Percentiles rank a stretch among this genome's conserved stretches.
phyloP scores from a whole-genome alignment of 2,329 filamentous ascomycete species.

The Ophiostoma australiae region DNA sequence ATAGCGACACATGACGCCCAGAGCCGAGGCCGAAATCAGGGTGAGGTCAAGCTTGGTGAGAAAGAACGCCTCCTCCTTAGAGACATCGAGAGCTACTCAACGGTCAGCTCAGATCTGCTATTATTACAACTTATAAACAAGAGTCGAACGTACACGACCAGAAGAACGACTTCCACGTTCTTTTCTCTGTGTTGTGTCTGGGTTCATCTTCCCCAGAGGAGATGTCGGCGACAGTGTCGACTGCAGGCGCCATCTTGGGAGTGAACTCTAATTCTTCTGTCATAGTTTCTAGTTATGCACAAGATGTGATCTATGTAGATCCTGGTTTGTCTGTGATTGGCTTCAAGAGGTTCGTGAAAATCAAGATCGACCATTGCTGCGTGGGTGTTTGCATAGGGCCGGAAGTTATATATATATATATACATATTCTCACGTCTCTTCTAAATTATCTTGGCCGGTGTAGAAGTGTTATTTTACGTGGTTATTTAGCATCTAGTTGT shows the following conservation, averaged over 20 bases:
- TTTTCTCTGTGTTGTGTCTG: constrained; percentile 35
- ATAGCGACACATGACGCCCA: constrained; percentile 32
- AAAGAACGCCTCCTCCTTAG: constrained; percentile 29
- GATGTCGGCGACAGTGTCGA: background rate
- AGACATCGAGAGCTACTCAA: constrained; percentile 28
- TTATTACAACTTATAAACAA: too few species aligned
- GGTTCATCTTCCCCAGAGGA: background rate
- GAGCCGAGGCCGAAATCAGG: constrained; percentile 30
- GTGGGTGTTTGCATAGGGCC: background rate
- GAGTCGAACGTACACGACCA: constrained; percentile 29
- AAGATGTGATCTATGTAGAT: background rate
- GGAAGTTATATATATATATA: background rate
- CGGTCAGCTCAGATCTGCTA: too few species aligned
- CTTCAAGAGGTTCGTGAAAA: background rate
- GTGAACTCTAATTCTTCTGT: background rate
- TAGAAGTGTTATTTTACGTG: background rate
- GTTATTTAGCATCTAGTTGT: too few species aligned
- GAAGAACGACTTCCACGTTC: constrained; percentile 30
- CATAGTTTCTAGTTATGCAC: background rate
- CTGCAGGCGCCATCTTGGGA: background rate
- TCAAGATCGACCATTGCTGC: background rate
- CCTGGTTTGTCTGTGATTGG: background rate
- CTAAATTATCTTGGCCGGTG: background rate
- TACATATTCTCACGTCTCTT: background rate
- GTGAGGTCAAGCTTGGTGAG: constrained; percentile 32